phyloP scores from a whole-genome alignment of 441 rosid genomes.

The Cnidoscolus chayamansa region DNA sequence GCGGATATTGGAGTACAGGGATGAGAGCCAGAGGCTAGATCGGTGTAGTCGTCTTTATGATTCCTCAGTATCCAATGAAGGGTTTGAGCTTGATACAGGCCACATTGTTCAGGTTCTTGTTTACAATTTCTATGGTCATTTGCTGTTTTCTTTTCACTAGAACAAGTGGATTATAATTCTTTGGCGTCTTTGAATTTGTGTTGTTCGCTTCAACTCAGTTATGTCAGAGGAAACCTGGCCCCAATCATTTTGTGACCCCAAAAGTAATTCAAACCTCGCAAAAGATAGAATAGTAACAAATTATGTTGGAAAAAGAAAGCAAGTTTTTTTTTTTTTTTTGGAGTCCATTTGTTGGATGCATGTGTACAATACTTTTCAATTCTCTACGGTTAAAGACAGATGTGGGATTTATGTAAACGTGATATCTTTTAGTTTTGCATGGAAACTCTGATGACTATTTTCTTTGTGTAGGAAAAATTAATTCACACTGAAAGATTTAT shows the following conservation, averaged over 20 bases:
- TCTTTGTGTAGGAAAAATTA: not conserved
- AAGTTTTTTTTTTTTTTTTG: not conserved
- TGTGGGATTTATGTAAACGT: not conserved
- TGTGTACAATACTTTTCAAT: not conserved
- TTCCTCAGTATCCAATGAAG: slow-evolving; percentile 89
- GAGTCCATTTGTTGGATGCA: not conserved
- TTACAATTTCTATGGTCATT: slow-evolving; percentile 10
- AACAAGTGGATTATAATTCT: not conserved
- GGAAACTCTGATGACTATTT: not conserved
- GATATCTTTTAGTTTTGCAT: not conserved
- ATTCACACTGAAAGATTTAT: too few species aligned
- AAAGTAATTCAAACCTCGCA: not conserved
- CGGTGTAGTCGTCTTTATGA: slow-evolving; percentile 88
- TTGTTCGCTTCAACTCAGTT: not conserved
- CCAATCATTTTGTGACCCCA: not conserved
- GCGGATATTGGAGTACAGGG: slow-evolving; percentile 74
- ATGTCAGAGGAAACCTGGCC: not conserved
- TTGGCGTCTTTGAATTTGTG: not conserved
- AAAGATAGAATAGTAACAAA: not conserved
- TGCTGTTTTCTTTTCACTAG: not conserved
- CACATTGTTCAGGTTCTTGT: slow-evolving; percentile 76
- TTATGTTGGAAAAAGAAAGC: slow-evolving; percentile 2
- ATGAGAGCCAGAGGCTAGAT: slow-evolving; percentile 88
- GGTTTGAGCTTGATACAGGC: slow-evolving; percentile 84
- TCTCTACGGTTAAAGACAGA: not conserved